These are phyloP conservation scores for Penicillium oxalicum DNA, from an alignment of 2,329 filamentous ascomycete genomes.

Conservation along the genomic window DNA sequence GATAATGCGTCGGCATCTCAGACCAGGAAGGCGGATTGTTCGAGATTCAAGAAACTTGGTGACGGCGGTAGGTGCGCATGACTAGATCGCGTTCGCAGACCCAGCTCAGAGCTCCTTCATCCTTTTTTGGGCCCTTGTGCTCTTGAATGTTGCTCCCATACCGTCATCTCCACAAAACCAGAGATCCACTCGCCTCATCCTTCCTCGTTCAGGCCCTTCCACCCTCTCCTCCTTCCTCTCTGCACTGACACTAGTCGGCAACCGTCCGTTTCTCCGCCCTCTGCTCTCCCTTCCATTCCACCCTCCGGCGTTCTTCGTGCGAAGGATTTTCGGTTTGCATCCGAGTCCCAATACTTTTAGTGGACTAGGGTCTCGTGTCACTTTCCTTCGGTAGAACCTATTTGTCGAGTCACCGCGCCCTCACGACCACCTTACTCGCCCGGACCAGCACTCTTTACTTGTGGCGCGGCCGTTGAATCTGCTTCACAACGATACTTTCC, in stretches of 20 bases:
- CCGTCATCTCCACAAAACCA: conserved; percentile 25
- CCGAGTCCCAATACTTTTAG: conserved; percentile 6
- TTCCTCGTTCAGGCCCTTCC: conserved; percentile 23
- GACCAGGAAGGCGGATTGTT: too few relatives aligned
- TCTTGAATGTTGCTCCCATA: conserved; percentile 13
- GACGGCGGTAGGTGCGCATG: background rate
- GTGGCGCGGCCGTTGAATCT: conserved; percentile 1
- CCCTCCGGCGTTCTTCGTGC: conserved; percentile 15
- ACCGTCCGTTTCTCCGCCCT: conserved; percentile 14
- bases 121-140: background rate
- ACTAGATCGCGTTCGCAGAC: background rate
- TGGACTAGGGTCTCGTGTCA: background rate
- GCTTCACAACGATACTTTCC: conserved; percentile 4
- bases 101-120: background rate
- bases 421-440: conserved; percentile 6
- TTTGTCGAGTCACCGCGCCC: conserved; percentile 5
- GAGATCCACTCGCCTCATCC: conserved; percentile 27
- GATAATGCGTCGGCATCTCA: too few relatives aligned
- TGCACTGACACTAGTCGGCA: conserved; percentile 11
- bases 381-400: background rate
- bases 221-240: conserved; percentile 16
- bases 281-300: conserved; percentile 1
- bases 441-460: conserved; percentile 10
- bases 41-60: background rate
- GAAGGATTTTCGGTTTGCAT: conserved; percentile 3